Percentiles rank a stretch among this genome's conserved stretches.
These are phyloP conservation scores for Lunasporangiospora selenospora DNA, from an alignment of 192 early-diverging fungal genomes.

Conservation along the genomic window DNA sequence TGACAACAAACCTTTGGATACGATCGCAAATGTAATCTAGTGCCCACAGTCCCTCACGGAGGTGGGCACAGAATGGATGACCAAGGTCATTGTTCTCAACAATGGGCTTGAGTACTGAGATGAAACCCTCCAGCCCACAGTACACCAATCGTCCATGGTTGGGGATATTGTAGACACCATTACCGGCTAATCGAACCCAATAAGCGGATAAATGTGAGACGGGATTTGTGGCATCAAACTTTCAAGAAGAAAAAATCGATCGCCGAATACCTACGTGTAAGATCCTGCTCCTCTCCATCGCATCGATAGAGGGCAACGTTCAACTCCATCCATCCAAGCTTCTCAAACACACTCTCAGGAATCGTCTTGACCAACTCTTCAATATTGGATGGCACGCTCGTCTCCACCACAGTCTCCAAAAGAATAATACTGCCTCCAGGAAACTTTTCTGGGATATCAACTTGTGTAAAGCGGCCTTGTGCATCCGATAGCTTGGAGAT, in stretches of 20 bases:
- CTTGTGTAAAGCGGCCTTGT: conserved; percentile 64
- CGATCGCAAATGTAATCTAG: conserved; percentile 86
- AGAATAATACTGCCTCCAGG: conserved; percentile 85
- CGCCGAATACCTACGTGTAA: conserved; percentile 59
- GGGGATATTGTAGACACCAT: conserved; percentile 90
- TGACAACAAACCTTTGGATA: conserved; percentile 59
- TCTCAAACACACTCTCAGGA: conserved; percentile 68
- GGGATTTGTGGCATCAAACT: no score
- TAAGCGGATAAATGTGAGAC: no score
- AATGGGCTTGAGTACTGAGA: conserved; percentile 80
- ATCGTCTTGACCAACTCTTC: conserved; percentile 65
- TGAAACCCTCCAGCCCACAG: conserved; percentile 93
- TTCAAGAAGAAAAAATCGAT: no score
- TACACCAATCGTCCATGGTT: conserved; percentile 84
- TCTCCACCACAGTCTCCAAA: conserved; percentile 65
- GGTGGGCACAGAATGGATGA: conserved; percentile 88
- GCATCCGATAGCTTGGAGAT: conserved; percentile 52
- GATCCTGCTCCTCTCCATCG: conserved; percentile 87
- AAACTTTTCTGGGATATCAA: conserved; percentile 72
- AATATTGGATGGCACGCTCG: conserved; percentile 56
- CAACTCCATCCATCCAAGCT: conserved; percentile 72
- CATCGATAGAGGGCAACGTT: conserved; percentile 89
- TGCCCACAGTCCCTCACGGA: conserved; percentile 92
- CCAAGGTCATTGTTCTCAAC: conserved; percentile 91
- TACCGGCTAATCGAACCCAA: conserved; percentile 59